Evolutionary conservation across 805 yeast species (phyloP).

Genomic region (Metschnikowia anglica): DNA sequence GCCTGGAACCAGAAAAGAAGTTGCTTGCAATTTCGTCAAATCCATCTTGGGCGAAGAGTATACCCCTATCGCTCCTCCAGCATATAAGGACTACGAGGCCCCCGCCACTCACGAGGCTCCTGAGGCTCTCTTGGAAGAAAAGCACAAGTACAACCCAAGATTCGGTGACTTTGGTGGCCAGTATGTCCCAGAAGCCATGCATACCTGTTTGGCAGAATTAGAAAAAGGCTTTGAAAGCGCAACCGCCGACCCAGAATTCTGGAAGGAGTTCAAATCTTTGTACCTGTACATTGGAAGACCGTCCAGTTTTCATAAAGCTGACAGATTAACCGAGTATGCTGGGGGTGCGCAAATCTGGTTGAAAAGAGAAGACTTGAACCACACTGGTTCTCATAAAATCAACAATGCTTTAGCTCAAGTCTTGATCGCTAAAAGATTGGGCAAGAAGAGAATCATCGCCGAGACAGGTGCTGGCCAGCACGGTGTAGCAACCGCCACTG

Average conservation of each 20-base stretch:
- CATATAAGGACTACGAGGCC: conserved; percentile 21
- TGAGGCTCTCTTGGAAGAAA: conserved; percentile 47
- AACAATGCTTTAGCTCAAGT: conserved; percentile 85
- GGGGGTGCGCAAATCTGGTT: conserved; percentile 96
- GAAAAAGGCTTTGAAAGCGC: conserved; percentile 88
- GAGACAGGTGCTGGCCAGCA: conserved; percentile 95
- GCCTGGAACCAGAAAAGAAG: conserved; percentile 57
- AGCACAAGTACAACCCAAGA: conserved; percentile 67
- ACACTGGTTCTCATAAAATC: conserved; percentile 86
- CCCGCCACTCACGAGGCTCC: conserved; percentile 30
- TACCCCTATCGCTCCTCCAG: conserved; percentile 28
- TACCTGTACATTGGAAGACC: conserved; percentile 97
- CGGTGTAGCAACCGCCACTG: conserved; percentile 92
- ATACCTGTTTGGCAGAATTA: conserved; percentile 84
- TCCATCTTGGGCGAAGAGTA: conserved; percentile 63
- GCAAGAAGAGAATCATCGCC: conserved; percentile 75
- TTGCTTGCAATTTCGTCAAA: conserved; percentile 66
- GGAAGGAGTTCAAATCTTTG: conserved; percentile 85
- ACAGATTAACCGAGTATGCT: conserved; percentile 80
- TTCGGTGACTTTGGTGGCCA: conserved; percentile 99
- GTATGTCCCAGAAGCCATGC: conserved; percentile 95
- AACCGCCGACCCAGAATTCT: conserved; percentile 83
- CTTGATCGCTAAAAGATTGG: conserved; percentile 72
- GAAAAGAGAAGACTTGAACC: conserved; percentile 93
- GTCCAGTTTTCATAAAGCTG: conserved; percentile 87